Evolutionary conservation across 106 monocot species (phyloP), one percentile per base, ranked within the genome.

Genomic region (Chionographis japonica): DNA sequence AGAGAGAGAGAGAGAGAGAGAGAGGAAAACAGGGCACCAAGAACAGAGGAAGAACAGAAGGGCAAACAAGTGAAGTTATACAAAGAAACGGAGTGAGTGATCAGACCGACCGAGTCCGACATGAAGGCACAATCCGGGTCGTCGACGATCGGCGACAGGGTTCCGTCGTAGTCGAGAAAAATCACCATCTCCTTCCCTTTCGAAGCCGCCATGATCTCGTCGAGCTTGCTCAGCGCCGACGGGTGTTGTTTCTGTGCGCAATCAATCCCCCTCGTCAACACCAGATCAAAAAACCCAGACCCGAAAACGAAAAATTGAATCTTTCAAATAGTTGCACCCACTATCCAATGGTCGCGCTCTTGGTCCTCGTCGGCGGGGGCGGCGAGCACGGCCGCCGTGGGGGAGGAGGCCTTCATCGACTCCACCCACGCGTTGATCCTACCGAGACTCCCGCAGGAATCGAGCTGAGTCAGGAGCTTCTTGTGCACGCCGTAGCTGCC

Each of bases 101-200:
- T 43, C 11, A 50, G 36, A 56, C 88, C 62, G 6, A 93, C 93
- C 65, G 81, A 60, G n/a, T 85, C 83, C 6, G 94, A 90, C 87
- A 94, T 94, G 80, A 81, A 85, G 4, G 94, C 94, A 0, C 72
- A 71, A 56, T 94, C 90, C 0, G 94, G 94, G 66, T 94, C 94
- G 7, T 82, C 78, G 43, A 90, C 90, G 13, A 94, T 94, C 12
- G 94, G 94, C 3, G 94, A 94, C 13, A 94, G 84, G 2, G 94
- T 94, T 1, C 94, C 94, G 40, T 94, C 94, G 69, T 94, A 94
- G 71, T 94, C 94, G 19, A 94, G 61, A 62, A 94, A 94, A 84
- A 94, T 72, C 2, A 83, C 87, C 15, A 94, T 83, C 67, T 83
- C 68, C 72, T 94, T 94, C 70, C 83, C 87, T 18, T 62, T 78